phyloP scores from a whole-genome alignment of 164 flowering plant genomes.

The Vitis labrusca region DNA sequence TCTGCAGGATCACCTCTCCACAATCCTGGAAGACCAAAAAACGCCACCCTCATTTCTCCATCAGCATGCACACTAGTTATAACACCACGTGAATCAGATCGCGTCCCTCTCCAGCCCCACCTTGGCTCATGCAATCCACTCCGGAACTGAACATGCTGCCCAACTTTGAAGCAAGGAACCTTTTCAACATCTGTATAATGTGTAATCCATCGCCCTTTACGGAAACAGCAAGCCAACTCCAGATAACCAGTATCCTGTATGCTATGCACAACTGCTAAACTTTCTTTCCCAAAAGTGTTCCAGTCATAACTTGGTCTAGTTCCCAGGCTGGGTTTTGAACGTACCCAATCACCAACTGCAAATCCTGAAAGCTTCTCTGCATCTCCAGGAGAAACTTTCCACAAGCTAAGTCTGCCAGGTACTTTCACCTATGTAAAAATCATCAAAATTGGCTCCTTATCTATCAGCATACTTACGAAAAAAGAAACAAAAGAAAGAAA shows the following conservation, averaged over 20 bases:
- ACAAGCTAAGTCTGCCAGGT: slow-evolving; percentile 67
- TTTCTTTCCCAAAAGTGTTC: slow-evolving; percentile 78
- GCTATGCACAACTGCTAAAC: slow-evolving; percentile 84
- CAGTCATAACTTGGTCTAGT: slow-evolving; percentile 90
- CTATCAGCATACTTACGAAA: background rate
- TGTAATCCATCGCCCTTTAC: slow-evolving; percentile 67
- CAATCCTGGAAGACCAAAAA: slow-evolving; percentile 63
- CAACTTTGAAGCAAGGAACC: slow-evolving; percentile 66
- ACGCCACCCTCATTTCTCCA: slow-evolving; percentile 86
- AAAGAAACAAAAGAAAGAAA: slow-evolving; percentile 1
- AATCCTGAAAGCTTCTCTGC: slow-evolving; percentile 87
- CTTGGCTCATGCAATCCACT: slow-evolving; percentile 77
- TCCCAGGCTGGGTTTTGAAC: slow-evolving; percentile 79
- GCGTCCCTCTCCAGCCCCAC: slow-evolving; percentile 96
- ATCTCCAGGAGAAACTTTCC: slow-evolving; percentile 99
- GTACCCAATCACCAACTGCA: slow-evolving; percentile 99
- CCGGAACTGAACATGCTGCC: slow-evolving; percentile 82
- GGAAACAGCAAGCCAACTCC: slow-evolving; percentile 89
- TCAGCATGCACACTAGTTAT: slow-evolving; percentile 78
- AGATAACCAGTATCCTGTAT: slow-evolving; percentile 82
- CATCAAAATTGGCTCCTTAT: background rate
- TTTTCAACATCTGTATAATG: slow-evolving; percentile 87
- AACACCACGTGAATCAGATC: slow-evolving; percentile 69
- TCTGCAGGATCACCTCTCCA: slow-evolving; percentile 97
- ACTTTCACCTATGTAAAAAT: slow-evolving; percentile 59